Evolutionary conservation across 1,284 basidiomycete species (phyloP).

Genomic region (Acaromyces ingoldii): DNA sequence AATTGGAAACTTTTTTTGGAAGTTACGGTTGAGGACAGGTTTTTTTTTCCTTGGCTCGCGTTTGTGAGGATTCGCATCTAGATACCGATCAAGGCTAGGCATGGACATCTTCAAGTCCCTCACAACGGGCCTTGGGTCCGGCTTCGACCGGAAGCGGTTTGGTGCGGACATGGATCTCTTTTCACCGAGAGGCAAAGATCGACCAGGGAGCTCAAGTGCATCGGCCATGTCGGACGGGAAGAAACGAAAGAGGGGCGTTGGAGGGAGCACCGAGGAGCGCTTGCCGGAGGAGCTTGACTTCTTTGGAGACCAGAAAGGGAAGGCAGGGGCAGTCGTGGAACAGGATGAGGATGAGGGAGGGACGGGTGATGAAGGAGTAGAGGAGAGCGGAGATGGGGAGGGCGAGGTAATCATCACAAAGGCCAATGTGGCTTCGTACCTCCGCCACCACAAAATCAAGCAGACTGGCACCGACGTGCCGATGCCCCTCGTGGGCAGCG

Average conservation of each 20-base stretch:
- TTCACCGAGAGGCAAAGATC: slow-evolving; percentile 14
- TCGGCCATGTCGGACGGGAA: no score
- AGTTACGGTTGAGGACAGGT: no score
- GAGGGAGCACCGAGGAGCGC: slow-evolving; percentile 12
- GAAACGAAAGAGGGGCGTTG: background rate
- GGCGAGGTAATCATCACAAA: slow-evolving; percentile 21
- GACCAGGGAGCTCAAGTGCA: background rate
- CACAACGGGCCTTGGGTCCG: slow-evolving; percentile 31
- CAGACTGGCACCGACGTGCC: slow-evolving; percentile 52
- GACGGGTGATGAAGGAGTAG: background rate
- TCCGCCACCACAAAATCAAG: slow-evolving; percentile 48
- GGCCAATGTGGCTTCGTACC: slow-evolving; percentile 34
- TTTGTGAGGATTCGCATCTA: no score
- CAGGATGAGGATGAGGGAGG: slow-evolving; percentile 11
- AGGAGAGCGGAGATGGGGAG: background rate
- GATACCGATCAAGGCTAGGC: background rate
- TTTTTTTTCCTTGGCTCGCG: no score
- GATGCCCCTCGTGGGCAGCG: slow-evolving; percentile 46
- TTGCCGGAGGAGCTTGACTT: slow-evolving; percentile 37
- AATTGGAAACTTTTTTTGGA: no score
- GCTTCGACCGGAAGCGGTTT: slow-evolving; percentile 74
- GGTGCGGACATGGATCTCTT: slow-evolving; percentile 69
- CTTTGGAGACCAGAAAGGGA: slow-evolving; percentile 37
- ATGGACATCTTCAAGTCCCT: slow-evolving; percentile 52
- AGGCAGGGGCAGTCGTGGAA: slow-evolving; percentile 52